Evolutionary conservation across 139 green algal genomes (phyloP).

Genomic region (Trebouxia sp.): DNA sequence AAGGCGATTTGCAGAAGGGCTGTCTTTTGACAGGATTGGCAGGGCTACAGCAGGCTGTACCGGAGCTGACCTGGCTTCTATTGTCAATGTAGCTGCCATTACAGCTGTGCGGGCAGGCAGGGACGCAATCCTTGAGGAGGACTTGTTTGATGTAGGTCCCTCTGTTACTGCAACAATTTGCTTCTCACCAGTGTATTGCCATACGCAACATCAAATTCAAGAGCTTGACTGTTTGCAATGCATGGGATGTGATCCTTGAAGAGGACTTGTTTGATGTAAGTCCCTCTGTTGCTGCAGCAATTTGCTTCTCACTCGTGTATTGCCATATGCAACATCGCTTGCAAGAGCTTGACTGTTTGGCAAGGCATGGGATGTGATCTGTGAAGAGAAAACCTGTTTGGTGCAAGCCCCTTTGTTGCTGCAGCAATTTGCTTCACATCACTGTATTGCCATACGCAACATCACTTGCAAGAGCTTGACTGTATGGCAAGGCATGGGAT

Average conservation of each 20-base stretch:
- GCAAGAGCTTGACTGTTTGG: neutral
- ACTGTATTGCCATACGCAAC: neutral
- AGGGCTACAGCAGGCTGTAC: constrained; percentile 88
- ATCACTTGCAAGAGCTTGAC: neutral
- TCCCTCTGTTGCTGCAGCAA: neutral
- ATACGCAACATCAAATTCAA: neutral
- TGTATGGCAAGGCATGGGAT: constrained; percentile 36
- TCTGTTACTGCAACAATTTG: neutral
- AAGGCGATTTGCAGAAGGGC: constrained; percentile 71
- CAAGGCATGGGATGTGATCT: constrained; percentile 69
- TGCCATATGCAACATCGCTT: neutral
- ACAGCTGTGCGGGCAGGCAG: constrained; percentile 73
- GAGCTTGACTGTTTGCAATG: neutral
- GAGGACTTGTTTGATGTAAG: constrained; percentile 73
- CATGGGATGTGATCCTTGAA: constrained; percentile 70
- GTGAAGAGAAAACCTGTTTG: constrained; percentile 81
- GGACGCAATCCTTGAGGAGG: constrained; percentile 70
- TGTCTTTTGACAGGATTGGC: constrained; percentile 82
- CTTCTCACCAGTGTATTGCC: neutral
- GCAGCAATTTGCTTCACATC: neutral
- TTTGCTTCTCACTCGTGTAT: neutral
- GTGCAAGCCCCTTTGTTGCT: constrained; percentile 13
- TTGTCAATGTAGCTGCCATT: constrained; percentile 85
- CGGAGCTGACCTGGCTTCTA: constrained; percentile 89
- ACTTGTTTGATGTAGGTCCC: constrained; percentile 70